phyloP scores from a whole-genome alignment of 2,329 filamentous ascomycete species.

The Atkinsonella texensis region DNA sequence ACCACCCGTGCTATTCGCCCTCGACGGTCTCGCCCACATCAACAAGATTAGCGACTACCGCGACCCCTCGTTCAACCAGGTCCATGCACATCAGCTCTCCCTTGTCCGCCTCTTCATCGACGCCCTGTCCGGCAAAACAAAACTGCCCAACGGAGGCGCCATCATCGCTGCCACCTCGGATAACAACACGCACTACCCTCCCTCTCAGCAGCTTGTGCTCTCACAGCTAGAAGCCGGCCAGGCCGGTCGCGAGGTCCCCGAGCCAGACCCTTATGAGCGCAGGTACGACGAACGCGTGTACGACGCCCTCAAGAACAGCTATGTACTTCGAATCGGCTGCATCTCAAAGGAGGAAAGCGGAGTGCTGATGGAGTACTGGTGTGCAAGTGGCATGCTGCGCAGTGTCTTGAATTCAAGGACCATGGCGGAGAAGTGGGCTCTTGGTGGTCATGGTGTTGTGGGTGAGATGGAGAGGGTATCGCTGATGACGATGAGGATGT shows the following conservation, averaged over 20 bases:
- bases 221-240: slow-evolving; percentile 37
- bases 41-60: slow-evolving; percentile 72
- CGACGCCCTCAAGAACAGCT: slow-evolving; percentile 36
- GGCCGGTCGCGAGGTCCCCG: slow-evolving; percentile 24
- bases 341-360: slow-evolving; percentile 64
- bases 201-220: slow-evolving; percentile 58
- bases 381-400: slow-evolving; percentile 68
- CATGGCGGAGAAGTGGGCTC: slow-evolving; percentile 72
- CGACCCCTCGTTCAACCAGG: slow-evolving; percentile 52
- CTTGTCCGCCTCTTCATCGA: slow-evolving; percentile 66
- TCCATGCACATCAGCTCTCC: slow-evolving; percentile 78
- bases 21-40: slow-evolving; percentile 72
- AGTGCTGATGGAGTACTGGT: slow-evolving; percentile 86
- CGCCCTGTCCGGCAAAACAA: slow-evolving; percentile 49
- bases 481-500: slow-evolving; percentile 36
- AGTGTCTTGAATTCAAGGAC: slow-evolving; percentile 55
- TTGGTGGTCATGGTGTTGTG: slow-evolving; percentile 69
- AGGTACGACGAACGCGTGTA: slow-evolving; percentile 47
- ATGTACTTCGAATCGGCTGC: slow-evolving; percentile 49
- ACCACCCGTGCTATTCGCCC: slow-evolving; percentile 54
- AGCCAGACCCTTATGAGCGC: slow-evolving; percentile 40
- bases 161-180: slow-evolving; percentile 63
- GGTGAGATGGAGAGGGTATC: slow-evolving; percentile 71
- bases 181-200: slow-evolving; percentile 54
- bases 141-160: slow-evolving; percentile 61